A percentile compares a stretch with the other conserved stretches of the same genome.
These are phyloP conservation scores for Thinopyrum elongatum DNA, from an alignment of 176 grass and related monocot genomes.

Conservation along the genomic window DNA sequence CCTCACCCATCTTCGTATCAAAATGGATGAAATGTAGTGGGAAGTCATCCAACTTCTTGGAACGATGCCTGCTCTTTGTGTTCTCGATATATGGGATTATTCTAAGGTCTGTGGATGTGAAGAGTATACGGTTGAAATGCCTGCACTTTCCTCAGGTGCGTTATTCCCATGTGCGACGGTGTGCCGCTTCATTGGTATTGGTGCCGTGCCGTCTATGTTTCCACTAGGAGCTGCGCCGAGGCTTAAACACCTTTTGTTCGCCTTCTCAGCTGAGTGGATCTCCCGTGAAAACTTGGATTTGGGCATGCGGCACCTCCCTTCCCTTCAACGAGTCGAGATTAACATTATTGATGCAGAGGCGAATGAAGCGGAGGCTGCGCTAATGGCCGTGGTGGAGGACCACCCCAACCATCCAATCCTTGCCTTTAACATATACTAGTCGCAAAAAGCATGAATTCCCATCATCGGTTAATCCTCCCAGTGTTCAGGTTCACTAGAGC, in stretches of 20 bases:
- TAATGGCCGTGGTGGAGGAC: neutral
- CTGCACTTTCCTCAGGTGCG: accelerated
- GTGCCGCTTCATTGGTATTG: neutral
- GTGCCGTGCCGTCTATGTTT: neutral
- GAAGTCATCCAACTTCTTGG: neutral
- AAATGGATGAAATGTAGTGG: neutral
- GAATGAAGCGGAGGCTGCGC: neutral
- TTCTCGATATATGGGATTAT: accelerated
- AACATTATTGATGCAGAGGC: accelerated
- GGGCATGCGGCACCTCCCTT: neutral
- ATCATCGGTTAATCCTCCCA: neutral
- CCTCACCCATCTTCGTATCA: neutral
- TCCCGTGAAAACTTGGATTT: neutral
- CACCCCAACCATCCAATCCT: neutral
- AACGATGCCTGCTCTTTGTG: neutral
- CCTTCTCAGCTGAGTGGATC: neutral
- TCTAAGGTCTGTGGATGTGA: accelerated
- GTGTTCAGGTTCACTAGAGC: too few relatives aligned
- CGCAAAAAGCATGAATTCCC: neutral
- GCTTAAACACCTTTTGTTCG: neutral
- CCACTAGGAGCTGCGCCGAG: neutral
- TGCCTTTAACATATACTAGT: neutral
- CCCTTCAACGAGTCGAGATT: neutral
- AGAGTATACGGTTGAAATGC: neutral
- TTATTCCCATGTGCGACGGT: neutral